Percentiles rank a stretch among this genome's conserved stretches.
Evolutionary conservation across 2,329 filamentous ascomycete genomes (phyloP).

Genomic region (Claviceps arundinis): DNA sequence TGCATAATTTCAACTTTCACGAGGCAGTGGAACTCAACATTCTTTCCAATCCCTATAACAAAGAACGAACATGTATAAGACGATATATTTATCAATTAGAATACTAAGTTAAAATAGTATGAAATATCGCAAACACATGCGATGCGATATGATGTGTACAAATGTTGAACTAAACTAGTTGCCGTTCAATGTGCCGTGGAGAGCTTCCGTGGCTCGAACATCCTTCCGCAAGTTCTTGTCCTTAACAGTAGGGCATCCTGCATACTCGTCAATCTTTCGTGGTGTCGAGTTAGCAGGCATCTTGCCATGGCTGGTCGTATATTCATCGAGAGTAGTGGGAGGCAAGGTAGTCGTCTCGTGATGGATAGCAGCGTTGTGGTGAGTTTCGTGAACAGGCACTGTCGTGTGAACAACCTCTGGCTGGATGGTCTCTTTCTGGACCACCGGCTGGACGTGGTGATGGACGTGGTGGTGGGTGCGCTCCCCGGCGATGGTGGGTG

Average conservation of each 20-base stretch:
- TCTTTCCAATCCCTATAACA: too few species aligned
- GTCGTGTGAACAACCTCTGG: conserved; percentile 59
- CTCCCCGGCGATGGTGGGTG: conserved; percentile 16
- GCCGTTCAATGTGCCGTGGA: neutral
- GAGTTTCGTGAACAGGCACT: conserved; percentile 57
- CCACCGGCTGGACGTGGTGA: conserved; percentile 56
- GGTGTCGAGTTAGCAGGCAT: conserved; percentile 36
- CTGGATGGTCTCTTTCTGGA: conserved; percentile 56
- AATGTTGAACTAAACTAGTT: neutral
- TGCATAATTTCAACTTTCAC: too few species aligned
- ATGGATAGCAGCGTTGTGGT: conserved; percentile 53
- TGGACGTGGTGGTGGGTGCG: conserved; percentile 37
- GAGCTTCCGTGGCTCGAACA: neutral
- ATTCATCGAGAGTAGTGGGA: conserved; percentile 50
- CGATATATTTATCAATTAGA: too few species aligned
- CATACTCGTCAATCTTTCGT: conserved; percentile 38
- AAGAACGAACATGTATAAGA: too few species aligned
- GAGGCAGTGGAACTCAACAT: too few species aligned
- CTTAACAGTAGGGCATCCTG: conserved; percentile 40
- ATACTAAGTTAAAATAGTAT: too few species aligned
- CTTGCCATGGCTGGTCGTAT: conserved; percentile 33
- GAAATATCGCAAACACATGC: too few species aligned
- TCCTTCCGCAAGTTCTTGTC: conserved; percentile 1
- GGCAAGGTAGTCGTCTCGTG: conserved; percentile 53
- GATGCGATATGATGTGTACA: neutral